Percentiles rank a stretch among this genome's conserved stretches.
Evolutionary conservation across 345 rosid species (phyloP).

Genomic region (Eucalyptus cloeziana): DNA sequence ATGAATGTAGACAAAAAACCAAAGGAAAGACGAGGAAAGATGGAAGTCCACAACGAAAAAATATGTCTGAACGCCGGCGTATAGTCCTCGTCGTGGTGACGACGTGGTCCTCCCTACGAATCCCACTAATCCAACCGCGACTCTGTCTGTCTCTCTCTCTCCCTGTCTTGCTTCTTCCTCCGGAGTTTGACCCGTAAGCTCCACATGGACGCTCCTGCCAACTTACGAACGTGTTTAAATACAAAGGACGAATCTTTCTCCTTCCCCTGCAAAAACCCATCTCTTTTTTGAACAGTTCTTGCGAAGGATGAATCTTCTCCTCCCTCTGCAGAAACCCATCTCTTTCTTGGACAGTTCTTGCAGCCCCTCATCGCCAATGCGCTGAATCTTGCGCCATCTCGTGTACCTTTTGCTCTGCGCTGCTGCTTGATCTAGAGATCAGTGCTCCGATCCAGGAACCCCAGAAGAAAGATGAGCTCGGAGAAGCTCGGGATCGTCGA

Average conservation of each 20-base stretch:
- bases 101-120: neutral
- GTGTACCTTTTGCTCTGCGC: neutral
- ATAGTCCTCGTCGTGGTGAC: neutral
- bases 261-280: neutral
- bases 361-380: neutral
- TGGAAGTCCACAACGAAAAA: neutral
- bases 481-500: constrained; percentile 11
- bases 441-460: neutral
- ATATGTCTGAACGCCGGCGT: neutral
- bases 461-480: constrained; percentile 12
- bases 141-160: neutral
- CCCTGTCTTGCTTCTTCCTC: neutral
- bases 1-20: neutral
- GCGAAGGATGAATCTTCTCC: neutral
- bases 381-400: neutral
- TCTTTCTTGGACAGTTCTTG: neutral
- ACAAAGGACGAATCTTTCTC: neutral
- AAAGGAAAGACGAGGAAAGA: neutral
- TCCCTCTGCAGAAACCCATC: neutral
- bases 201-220: neutral
- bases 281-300: neutral
- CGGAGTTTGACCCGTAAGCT: neutral
- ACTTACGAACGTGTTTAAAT: neutral
- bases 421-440: neutral
- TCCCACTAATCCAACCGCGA: neutral